phyloP scores from a whole-genome alignment of 345 rosid species.

The Sisymbrium altissimum region DNA sequence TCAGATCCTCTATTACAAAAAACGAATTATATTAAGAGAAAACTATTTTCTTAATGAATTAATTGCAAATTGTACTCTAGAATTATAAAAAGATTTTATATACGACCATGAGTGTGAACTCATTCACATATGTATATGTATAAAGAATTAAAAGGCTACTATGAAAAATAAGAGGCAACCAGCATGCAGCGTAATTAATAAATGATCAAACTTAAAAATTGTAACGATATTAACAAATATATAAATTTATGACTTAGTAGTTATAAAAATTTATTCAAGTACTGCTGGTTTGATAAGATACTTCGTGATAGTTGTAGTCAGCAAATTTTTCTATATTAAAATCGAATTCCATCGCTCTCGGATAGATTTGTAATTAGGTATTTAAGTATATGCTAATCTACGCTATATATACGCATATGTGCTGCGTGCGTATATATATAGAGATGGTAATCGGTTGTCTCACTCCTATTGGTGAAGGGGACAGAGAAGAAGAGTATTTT shows the following conservation, averaged over 20 bases:
- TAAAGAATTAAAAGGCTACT: not conserved
- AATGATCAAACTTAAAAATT: not conserved
- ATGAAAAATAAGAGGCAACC: not conserved
- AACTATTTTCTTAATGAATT: not conserved
- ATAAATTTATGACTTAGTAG: not conserved
- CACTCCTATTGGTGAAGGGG: conserved; percentile 18
- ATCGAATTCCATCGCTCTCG: not conserved
- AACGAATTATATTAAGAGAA: not conserved
- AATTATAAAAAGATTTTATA: not conserved
- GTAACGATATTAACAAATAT: not conserved
- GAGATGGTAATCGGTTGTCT: not conserved
- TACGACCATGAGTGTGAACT: not conserved
- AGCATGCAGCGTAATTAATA: not conserved
- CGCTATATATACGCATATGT: not conserved
- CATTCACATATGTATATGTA: not conserved
- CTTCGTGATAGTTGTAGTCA: not conserved
- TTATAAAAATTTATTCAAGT: not conserved
- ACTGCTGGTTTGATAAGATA: not conserved
- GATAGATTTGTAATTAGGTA: not conserved
- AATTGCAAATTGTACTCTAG: not conserved
- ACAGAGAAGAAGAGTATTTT: conserved; percentile 6
- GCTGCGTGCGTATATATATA: not conserved
- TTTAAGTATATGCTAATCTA: conserved; percentile 1
- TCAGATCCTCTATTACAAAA: not conserved
- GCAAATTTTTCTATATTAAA: not conserved